Percentiles rank a stretch among this genome's conserved stretches.
Evolutionary conservation across 1,284 basidiomycete species (phyloP).

Genomic region (Hypsizygus ulmarius): DNA sequence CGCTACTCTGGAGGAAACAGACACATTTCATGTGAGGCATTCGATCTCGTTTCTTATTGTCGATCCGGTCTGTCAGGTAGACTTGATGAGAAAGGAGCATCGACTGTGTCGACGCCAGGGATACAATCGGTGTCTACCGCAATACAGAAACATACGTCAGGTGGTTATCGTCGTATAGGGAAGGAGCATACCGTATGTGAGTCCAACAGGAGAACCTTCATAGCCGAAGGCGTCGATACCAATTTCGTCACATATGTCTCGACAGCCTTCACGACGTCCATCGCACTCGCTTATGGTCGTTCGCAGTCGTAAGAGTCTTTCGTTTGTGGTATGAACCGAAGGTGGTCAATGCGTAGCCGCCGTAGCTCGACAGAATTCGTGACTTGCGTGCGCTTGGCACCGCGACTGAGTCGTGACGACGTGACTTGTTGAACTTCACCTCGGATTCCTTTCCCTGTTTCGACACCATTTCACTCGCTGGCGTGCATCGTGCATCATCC

Average conservation of each 20-base stretch:
- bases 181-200: conserved; percentile 77
- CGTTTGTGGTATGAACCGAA: neutral
- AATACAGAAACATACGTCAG: conserved; percentile 11
- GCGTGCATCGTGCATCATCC: too few relatives aligned
- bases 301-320: neutral
- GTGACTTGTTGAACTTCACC: too few relatives aligned
- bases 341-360: neutral
- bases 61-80: conserved; percentile 96
- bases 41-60: conserved; percentile 84
- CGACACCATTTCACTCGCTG: too few relatives aligned
- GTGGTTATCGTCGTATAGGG: neutral
- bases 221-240: conserved; percentile 81
- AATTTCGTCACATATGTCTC: conserved; percentile 93
- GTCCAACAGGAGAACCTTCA: conserved; percentile 98
- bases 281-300: conserved; percentile 30
- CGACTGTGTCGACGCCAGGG: conserved; percentile 92
- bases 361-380: neutral
- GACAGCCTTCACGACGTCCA: conserved; percentile 96
- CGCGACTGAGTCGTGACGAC: too few relatives aligned
- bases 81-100: conserved; percentile 94
- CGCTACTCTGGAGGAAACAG: conserved; percentile 84
- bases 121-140: conserved; percentile 92
- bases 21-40: conserved; percentile 98
- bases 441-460: too few relatives aligned
- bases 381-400: too few relatives aligned